phyloP scores from a whole-genome alignment of 768 basidiomycete species.

The Auriscalpium microsporum region DNA sequence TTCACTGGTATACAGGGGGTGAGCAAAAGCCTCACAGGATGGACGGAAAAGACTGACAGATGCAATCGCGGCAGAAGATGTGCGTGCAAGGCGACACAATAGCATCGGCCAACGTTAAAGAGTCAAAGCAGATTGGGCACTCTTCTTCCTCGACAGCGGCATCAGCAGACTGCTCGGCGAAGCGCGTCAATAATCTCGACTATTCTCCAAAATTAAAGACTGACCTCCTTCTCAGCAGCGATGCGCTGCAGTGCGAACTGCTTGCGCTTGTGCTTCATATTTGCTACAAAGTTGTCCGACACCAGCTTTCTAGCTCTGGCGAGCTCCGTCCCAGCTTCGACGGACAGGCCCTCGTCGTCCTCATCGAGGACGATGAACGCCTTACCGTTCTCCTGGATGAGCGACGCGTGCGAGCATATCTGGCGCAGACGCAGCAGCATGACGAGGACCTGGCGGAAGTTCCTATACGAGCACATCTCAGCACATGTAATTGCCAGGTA shows the following conservation, averaged over 20 bases:
- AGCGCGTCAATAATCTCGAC: no score
- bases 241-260: slow-evolving; percentile 35
- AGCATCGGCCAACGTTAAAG: slow-evolving; percentile 33
- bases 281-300: slow-evolving; percentile 39
- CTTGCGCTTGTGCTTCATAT: slow-evolving; percentile 40
- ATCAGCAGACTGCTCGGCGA: slow-evolving; percentile 30
- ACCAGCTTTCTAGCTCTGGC: slow-evolving; percentile 36
- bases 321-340: slow-evolving; percentile 32
- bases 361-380: slow-evolving; percentile 34
- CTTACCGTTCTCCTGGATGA: slow-evolving; percentile 49
- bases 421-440: slow-evolving; percentile 52
- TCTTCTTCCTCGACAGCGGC: slow-evolving; percentile 43
- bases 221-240: slow-evolving; percentile 45
- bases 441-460: slow-evolving; percentile 47
- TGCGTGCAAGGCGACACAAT: slow-evolving; percentile 54
- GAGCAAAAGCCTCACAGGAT: not conserved
- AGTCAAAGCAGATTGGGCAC: slow-evolving; percentile 63
- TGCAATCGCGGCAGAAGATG: slow-evolving; percentile 54
- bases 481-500: not conserved
- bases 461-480: slow-evolving; percentile 24
- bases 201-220: no score
- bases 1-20: slow-evolving; percentile 25
- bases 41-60: slow-evolving; percentile 28
- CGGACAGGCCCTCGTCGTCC: slow-evolving; percentile 21
- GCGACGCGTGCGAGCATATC: slow-evolving; percentile 57